Conservation (phyloP, 2,329 filamentous ascomycete genomes). For the Metarhizium brunneum region DNA sequence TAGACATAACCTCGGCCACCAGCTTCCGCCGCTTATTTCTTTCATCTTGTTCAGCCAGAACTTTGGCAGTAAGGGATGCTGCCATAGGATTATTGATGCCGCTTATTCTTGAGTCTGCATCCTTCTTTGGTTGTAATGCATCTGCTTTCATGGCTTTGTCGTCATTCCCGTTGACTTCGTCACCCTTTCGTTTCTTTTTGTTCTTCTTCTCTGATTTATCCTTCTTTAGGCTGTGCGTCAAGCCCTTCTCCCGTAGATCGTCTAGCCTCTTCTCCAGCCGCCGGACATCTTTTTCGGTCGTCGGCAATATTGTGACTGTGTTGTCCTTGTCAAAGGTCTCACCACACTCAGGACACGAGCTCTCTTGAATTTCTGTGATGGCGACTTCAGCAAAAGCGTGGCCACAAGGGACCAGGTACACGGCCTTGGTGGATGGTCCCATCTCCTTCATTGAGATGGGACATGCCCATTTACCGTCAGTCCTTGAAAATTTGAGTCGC, state of each 20-base stretch:
- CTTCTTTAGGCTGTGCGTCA: constrained; percentile 87
- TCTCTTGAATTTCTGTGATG: constrained; percentile 67
- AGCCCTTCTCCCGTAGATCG: constrained; percentile 58
- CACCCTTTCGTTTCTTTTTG: constrained; percentile 47
- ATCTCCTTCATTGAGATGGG: constrained; percentile 81
- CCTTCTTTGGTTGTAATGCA: constrained; percentile 19
- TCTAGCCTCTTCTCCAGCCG: constrained; percentile 57
- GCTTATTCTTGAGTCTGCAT: constrained; percentile 27
- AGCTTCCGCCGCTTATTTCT: constrained; percentile 70
- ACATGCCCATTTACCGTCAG: constrained; percentile 61
- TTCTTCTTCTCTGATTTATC: constrained; percentile 56
- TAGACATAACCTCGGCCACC: constrained; percentile 20
- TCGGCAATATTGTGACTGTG: constrained; percentile 73
- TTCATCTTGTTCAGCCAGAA: constrained; percentile 78
- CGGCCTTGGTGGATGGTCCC: constrained; percentile 67
- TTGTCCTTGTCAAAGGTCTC: constrained; percentile 64
- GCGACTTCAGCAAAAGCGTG: constrained; percentile 88
- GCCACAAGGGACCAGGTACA: constrained; percentile 89
- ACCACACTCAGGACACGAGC: constrained; percentile 62
- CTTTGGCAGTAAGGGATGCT: constrained; percentile 74
- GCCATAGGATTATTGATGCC: constrained; percentile 86
- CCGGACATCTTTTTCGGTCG: constrained; percentile 59
- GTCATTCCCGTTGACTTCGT: constrained; percentile 23
- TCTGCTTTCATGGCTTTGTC: constrained; percentile 32
- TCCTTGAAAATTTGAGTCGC: constrained; percentile 61